These are phyloP conservation scores for Malus fusca DNA, from an alignment of 306 rosid genomes.

Conservation along the genomic window DNA sequence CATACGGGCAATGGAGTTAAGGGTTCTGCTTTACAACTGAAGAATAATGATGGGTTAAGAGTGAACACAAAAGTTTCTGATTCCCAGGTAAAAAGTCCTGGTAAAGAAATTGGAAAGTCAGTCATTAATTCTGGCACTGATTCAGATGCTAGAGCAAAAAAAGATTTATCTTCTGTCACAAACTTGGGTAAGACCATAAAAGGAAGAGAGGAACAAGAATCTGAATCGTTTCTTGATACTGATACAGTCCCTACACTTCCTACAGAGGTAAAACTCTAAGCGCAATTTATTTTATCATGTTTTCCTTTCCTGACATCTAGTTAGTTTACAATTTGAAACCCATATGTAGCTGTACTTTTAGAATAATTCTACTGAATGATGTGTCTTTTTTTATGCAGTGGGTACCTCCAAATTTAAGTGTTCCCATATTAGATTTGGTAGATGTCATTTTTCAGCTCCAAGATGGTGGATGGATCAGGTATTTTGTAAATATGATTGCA, in stretches of 20 bases:
- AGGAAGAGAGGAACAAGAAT: slow-evolving; percentile 39
- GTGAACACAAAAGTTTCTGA: slow-evolving; percentile 48
- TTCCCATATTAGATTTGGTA: slow-evolving; percentile 80
- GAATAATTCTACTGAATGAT: background rate
- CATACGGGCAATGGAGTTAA: slow-evolving; percentile 34
- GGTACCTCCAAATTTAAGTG: slow-evolving; percentile 93
- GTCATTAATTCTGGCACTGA: slow-evolving; percentile 30
- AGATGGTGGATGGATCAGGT: slow-evolving; percentile 99
- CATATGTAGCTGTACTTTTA: background rate
- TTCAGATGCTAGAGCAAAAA: slow-evolving; percentile 37
- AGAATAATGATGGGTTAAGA: slow-evolving; percentile 50
- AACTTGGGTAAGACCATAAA: slow-evolving; percentile 36
- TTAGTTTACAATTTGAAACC: background rate
- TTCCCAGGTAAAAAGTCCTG: slow-evolving; percentile 34
- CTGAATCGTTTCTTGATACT: slow-evolving; percentile 48
- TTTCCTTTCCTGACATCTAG: background rate
- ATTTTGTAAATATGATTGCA: slow-evolving; percentile 7
- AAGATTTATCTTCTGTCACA: slow-evolving; percentile 31
- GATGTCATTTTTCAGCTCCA: slow-evolving; percentile 93
- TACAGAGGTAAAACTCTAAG: slow-evolving; percentile 56
- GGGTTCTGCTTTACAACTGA: slow-evolving; percentile 48
- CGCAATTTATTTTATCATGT: background rate
- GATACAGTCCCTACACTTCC: slow-evolving; percentile 61
- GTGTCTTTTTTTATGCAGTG: slow-evolving; percentile 54
- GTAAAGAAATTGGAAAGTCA: slow-evolving; percentile 28